phyloP scores from a whole-genome alignment of 106 monocot species.

The Cymbidium sinense region DNA sequence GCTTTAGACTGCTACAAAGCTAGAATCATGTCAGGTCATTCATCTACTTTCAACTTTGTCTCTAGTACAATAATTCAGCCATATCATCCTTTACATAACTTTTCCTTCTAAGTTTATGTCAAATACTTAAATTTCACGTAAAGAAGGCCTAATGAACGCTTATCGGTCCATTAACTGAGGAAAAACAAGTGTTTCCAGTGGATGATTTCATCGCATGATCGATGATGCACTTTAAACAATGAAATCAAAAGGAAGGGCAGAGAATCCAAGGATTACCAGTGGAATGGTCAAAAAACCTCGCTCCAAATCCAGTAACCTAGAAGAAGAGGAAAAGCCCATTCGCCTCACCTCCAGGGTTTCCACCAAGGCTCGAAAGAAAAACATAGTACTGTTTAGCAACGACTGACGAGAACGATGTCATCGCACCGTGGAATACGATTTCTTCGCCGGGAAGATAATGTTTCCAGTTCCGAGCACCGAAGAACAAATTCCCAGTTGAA shows the following conservation, averaged over 20 bases:
- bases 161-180: not conserved
- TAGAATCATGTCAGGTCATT: no score
- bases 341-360: not conserved
- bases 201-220: not conserved
- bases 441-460: not conserved
- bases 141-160: no score
- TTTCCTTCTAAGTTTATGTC: no score
- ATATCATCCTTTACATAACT: no score
- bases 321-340: not conserved
- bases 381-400: not conserved
- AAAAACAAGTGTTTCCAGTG: not conserved
- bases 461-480: no score
- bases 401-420: not conserved
- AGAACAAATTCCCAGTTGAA: not conserved
- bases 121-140: no score
- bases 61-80: no score
- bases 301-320: not conserved
- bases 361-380: not conserved
- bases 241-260: not conserved
- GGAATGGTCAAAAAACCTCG: not conserved
- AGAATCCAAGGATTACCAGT: not conserved
- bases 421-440: not conserved
- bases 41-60: no score
- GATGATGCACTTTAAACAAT: not conserved
- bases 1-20: no score